Percentiles rank a stretch among this genome's conserved stretches.
Conservation (phyloP, 805 yeast genomes). For the Ogataea philodendri region DNA sequence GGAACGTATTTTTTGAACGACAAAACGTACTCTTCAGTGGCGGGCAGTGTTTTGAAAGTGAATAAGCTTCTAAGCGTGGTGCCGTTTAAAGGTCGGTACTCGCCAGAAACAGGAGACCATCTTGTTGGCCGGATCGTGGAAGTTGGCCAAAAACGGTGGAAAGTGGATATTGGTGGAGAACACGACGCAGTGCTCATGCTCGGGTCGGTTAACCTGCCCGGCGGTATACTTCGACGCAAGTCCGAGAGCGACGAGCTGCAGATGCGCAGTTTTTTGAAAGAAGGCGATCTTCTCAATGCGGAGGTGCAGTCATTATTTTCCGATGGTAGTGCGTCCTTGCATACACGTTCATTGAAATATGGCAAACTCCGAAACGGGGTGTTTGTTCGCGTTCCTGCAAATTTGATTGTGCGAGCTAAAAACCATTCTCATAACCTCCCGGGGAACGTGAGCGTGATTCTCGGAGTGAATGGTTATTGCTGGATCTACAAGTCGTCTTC, state of each 20-base stretch:
- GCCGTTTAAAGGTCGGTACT: slow-evolving; percentile 83
- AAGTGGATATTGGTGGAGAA: slow-evolving; percentile 92
- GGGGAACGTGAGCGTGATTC: slow-evolving; percentile 85
- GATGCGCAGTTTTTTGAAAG: slow-evolving; percentile 91
- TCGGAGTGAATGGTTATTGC: slow-evolving; percentile 93
- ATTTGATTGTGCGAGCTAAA: slow-evolving; percentile 78
- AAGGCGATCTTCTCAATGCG: slow-evolving; percentile 93
- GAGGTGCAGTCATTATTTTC: slow-evolving; percentile 88
- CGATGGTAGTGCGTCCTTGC: slow-evolving; percentile 91
- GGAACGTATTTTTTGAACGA: slow-evolving; percentile 84
- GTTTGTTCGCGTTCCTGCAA: slow-evolving; percentile 76
- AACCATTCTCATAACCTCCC: slow-evolving; percentile 88
- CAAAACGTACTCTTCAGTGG: slow-evolving; percentile 83
- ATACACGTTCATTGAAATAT: slow-evolving; percentile 91
- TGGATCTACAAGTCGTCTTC: slow-evolving; percentile 85
- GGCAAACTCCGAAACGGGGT: slow-evolving; percentile 94
- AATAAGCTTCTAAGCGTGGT: slow-evolving; percentile 82
- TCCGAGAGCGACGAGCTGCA: slow-evolving; percentile 94
- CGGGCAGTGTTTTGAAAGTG: slow-evolving; percentile 84
- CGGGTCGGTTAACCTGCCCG: slow-evolving; percentile 95
- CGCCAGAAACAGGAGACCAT: slow-evolving; percentile 96
- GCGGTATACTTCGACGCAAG: slow-evolving; percentile 92
- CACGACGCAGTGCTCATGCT: slow-evolving; percentile 90
- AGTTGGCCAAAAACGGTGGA: slow-evolving; percentile 93
- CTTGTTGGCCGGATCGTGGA: slow-evolving; percentile 91